Percentiles rank a stretch among this genome's conserved stretches.
These are phyloP conservation scores for Bipolaris victoriae DNA, from an alignment of 2,329 filamentous ascomycete genomes.

Conservation along the genomic window DNA sequence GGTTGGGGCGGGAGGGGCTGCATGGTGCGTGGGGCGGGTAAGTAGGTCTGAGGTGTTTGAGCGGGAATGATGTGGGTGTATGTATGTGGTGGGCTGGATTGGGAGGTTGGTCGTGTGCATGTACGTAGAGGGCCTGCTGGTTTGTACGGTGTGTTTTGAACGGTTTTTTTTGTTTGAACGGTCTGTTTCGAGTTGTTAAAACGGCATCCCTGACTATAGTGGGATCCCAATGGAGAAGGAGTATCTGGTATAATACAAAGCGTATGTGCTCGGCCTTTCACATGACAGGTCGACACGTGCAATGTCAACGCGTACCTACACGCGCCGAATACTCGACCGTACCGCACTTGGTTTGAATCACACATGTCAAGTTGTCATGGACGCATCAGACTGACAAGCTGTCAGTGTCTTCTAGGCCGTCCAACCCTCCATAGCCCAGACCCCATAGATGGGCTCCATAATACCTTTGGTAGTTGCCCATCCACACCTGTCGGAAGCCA, in stretches of 20 bases:
- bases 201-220: too few relatives aligned
- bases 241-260: neutral
- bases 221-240: too few relatives aligned
- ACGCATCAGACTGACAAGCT: neutral
- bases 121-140: too few relatives aligned
- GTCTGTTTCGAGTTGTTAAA: too few relatives aligned
- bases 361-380: neutral
- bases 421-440: conserved; percentile 22
- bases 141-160: too few relatives aligned
- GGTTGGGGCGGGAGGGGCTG: neutral
- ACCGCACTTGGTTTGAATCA: neutral
- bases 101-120: too few relatives aligned
- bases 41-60: neutral
- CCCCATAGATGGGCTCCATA: conserved; percentile 31
- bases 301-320: neutral
- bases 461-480: conserved; percentile 30
- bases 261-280: neutral
- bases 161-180: too few relatives aligned
- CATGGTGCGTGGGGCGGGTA: neutral
- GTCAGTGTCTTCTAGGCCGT: conserved; percentile 9
- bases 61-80: neutral
- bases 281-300: neutral
- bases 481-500: conserved; percentile 24
- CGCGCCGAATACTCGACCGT: neutral
- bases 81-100: too few relatives aligned